Evolutionary conservation across 208 protist species (phyloP), one percentile per base, ranked within the genome.

Genomic region (Crithidia expoeki): DNA sequence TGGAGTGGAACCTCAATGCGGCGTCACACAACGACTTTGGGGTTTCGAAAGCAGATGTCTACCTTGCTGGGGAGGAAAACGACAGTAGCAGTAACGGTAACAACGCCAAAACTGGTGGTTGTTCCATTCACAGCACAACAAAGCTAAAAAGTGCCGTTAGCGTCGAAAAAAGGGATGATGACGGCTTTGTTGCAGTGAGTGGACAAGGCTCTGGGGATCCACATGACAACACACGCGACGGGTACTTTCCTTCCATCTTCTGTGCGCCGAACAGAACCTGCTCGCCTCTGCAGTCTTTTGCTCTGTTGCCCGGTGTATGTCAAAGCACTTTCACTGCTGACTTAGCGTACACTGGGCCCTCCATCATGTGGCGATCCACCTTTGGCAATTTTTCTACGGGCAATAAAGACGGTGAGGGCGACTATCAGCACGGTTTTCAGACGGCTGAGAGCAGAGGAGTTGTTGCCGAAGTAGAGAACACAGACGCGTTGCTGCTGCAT

Each of bases 1-100:
- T 14, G 16, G 58, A 64, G 40, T 64, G 58, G 58, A 52, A 51
- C 30, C 9, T 58, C 14, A 55, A 30, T 27, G 25, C 49, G 10
- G 44, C 21, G 10, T 17, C 44, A 12, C 44, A 21, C 16, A 49
- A 21, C 16, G 19, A 17, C 44, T 12, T 49, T 21, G 44, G 4
- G 44, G 16, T n/a, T 7, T 7, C 16, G 44, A 5, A 21, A 17
- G 19, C 44, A n/a, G 10, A 6, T 17, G 5, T 12, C 44, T 40
- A 5, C 36, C 9, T 5, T 40, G 36, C 5, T 5, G 36, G 12
- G 36, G 36, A 40, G 36, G 36, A 14, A 12, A 40, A 40, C 36
- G 5, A 40, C 36, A 40, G 12, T 14, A 5, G 9, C 36, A 40
- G 36, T 12, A 6, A 49, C 9, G 16, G 44, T n/a, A n/a, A n/a